Evolutionary conservation across 805 yeast species (phyloP), one percentile per base, ranked within the genome.

Genomic region (Pichia cabralensis): DNA sequence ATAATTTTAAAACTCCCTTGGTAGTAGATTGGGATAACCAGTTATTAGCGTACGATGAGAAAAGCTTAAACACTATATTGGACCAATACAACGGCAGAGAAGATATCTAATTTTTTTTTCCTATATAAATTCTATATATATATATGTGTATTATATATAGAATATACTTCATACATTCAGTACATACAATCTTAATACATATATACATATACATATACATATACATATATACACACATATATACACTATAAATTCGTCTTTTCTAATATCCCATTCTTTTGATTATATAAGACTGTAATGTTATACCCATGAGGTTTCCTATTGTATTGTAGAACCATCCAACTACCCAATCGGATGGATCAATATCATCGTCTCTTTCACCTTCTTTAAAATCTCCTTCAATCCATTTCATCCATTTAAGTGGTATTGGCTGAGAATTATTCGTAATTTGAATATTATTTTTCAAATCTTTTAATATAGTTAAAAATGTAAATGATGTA

Each of bases 351-450:
- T 78, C 84, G 28, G 79, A 64, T n/a, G 89, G 88, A 47, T 80
- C 86, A 13, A 44, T 41, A 30, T 45, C 50, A 11, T 35, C 54
- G 5, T 45, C 39, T 28, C 44, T 52, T 11, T 26, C 47, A 6
- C 41, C 52, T 14, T 36, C 53, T 30, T 43, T 41, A 4, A 44
- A 38, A 29, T 45, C 52, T 13, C 25, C 48, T 40, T 73, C 77
- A n/a, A 89, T 66, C 98, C 98, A 92, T n/a, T 72, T 63, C 8
- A 86, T 79, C 98, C 98, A 92, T 52, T 74, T 77, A 30, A 72
- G 53, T 9, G 98, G 97, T 64, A 85, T 80, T 6, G 95, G 76
- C 57, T 92, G 98, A 0, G 97, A 82, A 46, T 79, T 76, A 33
- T 84, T 77, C 20, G 74, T 67, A 29, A 84, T 69, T 7, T 78